Conservation (phyloP, 768 basidiomycete species). For the Pisolithus albus region DNA sequence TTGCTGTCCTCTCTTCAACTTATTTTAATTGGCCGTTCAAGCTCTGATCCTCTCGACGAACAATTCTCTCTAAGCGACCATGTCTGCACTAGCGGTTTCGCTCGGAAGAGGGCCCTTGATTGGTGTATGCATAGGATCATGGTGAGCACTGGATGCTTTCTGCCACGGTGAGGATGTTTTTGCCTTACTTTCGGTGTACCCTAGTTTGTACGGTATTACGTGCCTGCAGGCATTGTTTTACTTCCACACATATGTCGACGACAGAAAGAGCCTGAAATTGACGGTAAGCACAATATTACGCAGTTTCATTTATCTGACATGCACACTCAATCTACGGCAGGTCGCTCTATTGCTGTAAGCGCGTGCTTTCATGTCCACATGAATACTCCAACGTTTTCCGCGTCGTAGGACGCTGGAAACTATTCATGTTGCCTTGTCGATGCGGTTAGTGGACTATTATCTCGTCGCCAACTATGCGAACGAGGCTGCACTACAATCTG, state of each 20-base stretch:
- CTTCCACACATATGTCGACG: slow-evolving; percentile 5
- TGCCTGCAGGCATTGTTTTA: slow-evolving; percentile 7
- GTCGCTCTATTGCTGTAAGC: slow-evolving; percentile 5
- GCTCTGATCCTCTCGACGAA: too few species aligned
- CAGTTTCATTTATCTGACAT: background rate
- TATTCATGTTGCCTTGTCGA: slow-evolving; percentile 4
- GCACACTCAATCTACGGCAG: background rate
- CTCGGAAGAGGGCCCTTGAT: too few species aligned
- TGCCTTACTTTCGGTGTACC: too few species aligned
- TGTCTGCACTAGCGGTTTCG: background rate
- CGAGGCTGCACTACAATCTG: background rate
- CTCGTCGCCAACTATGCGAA: background rate
- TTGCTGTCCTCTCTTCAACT: too few species aligned
- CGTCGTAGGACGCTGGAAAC: slow-evolving; percentile 1
- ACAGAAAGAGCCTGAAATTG: slow-evolving; percentile 1
- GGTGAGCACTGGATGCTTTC: too few species aligned
- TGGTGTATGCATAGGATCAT: too few species aligned
- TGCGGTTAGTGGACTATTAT: slow-evolving; percentile 5
- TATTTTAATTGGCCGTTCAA: too few species aligned
- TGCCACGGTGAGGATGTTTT: too few species aligned
- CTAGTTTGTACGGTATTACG: slow-evolving; percentile 21
- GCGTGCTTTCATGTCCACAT: too few species aligned
- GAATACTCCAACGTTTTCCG: too few species aligned
- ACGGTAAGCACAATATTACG: background rate
- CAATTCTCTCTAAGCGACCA: background rate